Percentiles rank a stretch among this genome's conserved stretches.
These are phyloP conservation scores for Oryza punctata DNA, from an alignment of 176 grass and related monocot species.

Conservation along the genomic window DNA sequence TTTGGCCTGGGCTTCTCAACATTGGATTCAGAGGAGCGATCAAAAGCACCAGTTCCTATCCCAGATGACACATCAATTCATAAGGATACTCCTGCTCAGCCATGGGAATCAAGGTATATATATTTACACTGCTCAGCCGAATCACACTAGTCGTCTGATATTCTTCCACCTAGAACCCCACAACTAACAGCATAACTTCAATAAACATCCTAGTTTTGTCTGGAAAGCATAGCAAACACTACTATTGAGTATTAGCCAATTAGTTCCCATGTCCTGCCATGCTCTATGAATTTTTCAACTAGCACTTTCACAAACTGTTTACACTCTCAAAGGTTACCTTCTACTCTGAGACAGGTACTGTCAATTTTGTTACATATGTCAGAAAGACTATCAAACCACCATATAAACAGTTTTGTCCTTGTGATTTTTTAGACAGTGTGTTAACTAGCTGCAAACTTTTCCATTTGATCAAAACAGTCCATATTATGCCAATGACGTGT, in stretches of 20 bases:
- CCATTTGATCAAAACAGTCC: background rate
- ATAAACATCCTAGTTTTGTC: background rate
- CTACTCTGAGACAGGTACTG: background rate
- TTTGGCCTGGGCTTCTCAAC: constrained; percentile 68
- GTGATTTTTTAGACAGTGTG: background rate
- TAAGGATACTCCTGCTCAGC: constrained; percentile 54
- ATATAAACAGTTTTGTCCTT: background rate
- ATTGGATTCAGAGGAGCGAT: constrained; percentile 61
- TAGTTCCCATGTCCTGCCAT: background rate
- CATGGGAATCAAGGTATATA: constrained; percentile 85
- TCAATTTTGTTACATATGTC: background rate
- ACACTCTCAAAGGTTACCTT: background rate
- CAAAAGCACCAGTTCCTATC: constrained; percentile 66
- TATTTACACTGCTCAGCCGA: background rate
- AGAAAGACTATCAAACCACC: no score
- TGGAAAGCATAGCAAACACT: background rate
- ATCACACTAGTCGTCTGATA: background rate
- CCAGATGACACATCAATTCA: constrained; percentile 43
- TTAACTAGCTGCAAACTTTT: constrained; percentile 7
- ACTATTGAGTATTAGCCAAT: background rate
- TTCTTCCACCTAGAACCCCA: background rate
- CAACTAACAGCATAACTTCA: background rate
- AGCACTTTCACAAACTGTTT: background rate
- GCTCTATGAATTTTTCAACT: background rate
- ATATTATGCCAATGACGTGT: background rate